A percentile compares a stretch with the other conserved stretches of the same genome.
These are phyloP conservation scores for Pseudogymnoascus sp. DNA, from an alignment of 2,329 filamentous ascomycete genomes.

Conservation along the genomic window DNA sequence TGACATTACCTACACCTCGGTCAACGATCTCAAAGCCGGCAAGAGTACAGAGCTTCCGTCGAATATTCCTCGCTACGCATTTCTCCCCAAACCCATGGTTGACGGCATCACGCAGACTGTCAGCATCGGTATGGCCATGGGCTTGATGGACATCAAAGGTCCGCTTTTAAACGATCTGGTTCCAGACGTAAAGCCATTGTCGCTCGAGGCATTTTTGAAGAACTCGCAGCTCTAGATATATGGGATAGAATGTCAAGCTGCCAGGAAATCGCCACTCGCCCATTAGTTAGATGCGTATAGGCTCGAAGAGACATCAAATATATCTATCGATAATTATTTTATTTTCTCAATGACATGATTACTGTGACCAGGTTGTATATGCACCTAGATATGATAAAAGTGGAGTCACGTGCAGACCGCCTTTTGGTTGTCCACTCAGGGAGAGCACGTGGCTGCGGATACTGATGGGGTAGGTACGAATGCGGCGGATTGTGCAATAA, in stretches of 20 bases:
- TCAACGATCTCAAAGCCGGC: conserved; percentile 19
- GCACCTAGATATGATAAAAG: conserved; percentile 5
- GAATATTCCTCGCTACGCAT: conserved; percentile 19
- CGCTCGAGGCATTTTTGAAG: background rate
- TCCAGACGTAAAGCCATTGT: background rate
- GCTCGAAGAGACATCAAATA: background rate
- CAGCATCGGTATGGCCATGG: background rate
- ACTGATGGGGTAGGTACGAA: background rate
- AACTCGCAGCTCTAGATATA: background rate
- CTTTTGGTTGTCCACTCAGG: background rate
- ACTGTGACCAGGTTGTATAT: background rate
- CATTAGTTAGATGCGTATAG: background rate
- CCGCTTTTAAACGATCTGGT: background rate
- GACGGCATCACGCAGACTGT: conserved; percentile 16
- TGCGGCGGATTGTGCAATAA: conserved; percentile 5
- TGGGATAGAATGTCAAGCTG: background rate
- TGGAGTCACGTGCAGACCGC: conserved; percentile 8
- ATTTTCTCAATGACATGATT: background rate
- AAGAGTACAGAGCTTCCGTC: conserved; percentile 20
- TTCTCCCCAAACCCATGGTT: conserved; percentile 21
- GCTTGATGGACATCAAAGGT: background rate
- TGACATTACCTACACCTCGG: conserved; percentile 22
- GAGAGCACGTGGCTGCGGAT: conserved; percentile 7
- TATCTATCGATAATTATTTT: background rate
- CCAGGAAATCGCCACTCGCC: background rate